Evolutionary conservation across 2,329 filamentous ascomycete genomes (phyloP).

Genomic region (Parastagonospora avenae): DNA sequence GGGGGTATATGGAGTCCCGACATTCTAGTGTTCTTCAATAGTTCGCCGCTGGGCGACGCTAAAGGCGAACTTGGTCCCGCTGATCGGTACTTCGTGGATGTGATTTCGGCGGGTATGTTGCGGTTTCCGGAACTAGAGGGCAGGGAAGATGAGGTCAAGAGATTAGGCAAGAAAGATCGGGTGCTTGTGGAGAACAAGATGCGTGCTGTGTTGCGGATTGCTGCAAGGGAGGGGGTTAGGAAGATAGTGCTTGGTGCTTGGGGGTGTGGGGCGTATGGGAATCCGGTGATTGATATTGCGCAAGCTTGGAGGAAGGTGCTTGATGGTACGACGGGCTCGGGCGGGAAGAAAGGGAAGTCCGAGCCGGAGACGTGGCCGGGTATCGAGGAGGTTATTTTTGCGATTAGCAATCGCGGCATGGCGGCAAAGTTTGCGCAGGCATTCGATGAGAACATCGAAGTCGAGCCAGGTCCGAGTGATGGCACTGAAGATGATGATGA

Average conservation of each 20-base stretch:
- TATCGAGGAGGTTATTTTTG: constrained; percentile 63
- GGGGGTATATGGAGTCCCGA: constrained; percentile 63
- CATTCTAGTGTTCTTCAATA: constrained; percentile 62
- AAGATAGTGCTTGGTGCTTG: constrained; percentile 66
- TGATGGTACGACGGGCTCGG: not conserved
- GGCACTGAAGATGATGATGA: constrained; percentile 44
- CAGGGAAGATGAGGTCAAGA: constrained; percentile 48
- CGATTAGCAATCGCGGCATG: constrained; percentile 59
- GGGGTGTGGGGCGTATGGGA: constrained; percentile 69
- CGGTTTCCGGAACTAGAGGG: constrained; percentile 59
- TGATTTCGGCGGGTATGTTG: constrained; percentile 63
- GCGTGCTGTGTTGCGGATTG: constrained; percentile 61
- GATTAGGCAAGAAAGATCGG: constrained; percentile 52
- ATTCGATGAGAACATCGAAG: constrained; percentile 51
- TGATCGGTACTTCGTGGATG: constrained; percentile 65
- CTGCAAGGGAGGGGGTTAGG: constrained; percentile 49
- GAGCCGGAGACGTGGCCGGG: constrained; percentile 48
- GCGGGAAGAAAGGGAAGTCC: constrained; percentile 35
- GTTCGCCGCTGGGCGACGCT: constrained; percentile 29
- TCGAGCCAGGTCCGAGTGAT: constrained; percentile 48
- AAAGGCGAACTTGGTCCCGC: constrained; percentile 49
- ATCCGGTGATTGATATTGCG: constrained; percentile 65
- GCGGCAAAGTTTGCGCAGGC: constrained; percentile 57
- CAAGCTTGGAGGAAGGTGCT: constrained; percentile 56
- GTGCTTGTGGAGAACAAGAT: constrained; percentile 62